Conservation (phyloP, 257 asterid genomes). For the Salvia rosmarinus region DNA sequence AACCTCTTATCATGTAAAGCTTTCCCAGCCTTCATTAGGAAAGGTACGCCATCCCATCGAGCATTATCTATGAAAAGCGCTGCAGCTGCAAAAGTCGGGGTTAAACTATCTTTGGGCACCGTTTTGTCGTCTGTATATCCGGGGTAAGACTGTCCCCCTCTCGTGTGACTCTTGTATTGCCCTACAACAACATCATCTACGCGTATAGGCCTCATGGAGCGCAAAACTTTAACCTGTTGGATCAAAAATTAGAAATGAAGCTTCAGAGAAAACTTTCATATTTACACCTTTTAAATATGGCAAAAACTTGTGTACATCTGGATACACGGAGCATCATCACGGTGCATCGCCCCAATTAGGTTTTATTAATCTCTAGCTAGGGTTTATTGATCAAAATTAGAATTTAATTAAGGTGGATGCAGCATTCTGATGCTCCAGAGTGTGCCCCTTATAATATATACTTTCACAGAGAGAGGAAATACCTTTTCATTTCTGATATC, state of each 20-base stretch:
- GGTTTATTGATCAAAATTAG: no score
- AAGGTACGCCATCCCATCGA: conserved; percentile 99
- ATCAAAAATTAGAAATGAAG: conserved; percentile 25
- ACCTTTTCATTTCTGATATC: conserved; percentile 98
- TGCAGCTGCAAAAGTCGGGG: conserved; percentile 98
- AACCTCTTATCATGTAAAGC: conserved; percentile 83
- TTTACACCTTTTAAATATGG: neutral
- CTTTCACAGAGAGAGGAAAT: conserved; percentile 23
- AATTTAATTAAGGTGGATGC: no score
- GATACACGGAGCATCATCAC: no score
- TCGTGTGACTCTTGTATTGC: conserved; percentile 81
- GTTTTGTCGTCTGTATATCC: conserved; percentile 95
- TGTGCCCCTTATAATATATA: no score
- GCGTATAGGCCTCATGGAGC: conserved; percentile 78
- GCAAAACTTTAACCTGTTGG: conserved; percentile 87
- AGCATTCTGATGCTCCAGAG: no score
- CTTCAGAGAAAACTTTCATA: neutral
- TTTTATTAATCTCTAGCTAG: no score
- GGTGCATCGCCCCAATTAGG: no score
- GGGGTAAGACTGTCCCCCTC: conserved; percentile 68
- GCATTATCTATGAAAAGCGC: conserved; percentile 91
- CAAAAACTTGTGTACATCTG: no score
- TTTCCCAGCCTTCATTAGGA: conserved; percentile 97
- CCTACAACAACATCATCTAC: conserved; percentile 77
- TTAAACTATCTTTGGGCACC: conserved; percentile 81